Conservation (phyloP, 306 rosid genomes). For the Castanopsis chinensis region DNA sequence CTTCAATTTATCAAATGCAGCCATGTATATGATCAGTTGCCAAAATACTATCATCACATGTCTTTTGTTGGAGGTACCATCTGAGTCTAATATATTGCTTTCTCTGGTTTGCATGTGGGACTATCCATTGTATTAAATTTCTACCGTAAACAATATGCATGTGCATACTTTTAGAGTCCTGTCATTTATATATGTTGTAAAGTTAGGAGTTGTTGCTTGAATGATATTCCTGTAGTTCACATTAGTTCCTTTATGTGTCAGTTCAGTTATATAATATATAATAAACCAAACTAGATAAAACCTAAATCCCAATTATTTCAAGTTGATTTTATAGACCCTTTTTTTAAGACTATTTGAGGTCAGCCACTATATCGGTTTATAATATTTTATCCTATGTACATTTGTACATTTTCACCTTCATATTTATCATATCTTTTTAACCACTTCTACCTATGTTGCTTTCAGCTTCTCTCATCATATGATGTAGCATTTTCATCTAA, state of each 20-base stretch:
- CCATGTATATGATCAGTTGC: background rate
- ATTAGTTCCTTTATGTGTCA: background rate
- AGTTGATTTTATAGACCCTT: too few relatives aligned
- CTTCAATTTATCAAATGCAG: background rate
- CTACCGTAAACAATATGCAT: background rate
- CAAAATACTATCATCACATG: background rate
- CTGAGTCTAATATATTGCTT: background rate
- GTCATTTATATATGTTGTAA: background rate
- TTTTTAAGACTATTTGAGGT: too few relatives aligned
- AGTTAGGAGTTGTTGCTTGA: background rate
- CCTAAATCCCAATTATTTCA: too few relatives aligned
- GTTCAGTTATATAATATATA: too few relatives aligned
- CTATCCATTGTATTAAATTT: background rate
- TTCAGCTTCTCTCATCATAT: too few relatives aligned
- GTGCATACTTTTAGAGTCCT: background rate
- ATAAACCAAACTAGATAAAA: too few relatives aligned
- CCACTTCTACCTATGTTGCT: too few relatives aligned
- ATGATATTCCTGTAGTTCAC: background rate
- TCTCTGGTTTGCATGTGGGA: background rate
- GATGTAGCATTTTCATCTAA: too few relatives aligned
- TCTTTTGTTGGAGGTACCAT: background rate
- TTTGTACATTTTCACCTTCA: too few relatives aligned
- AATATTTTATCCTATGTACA: too few relatives aligned
- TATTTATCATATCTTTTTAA: too few relatives aligned
- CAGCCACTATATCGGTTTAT: too few relatives aligned